Base-by-base conservation (phyloP, 1,284 basidiomycete genomes). In the Rhodotorula sp. region DNA sequence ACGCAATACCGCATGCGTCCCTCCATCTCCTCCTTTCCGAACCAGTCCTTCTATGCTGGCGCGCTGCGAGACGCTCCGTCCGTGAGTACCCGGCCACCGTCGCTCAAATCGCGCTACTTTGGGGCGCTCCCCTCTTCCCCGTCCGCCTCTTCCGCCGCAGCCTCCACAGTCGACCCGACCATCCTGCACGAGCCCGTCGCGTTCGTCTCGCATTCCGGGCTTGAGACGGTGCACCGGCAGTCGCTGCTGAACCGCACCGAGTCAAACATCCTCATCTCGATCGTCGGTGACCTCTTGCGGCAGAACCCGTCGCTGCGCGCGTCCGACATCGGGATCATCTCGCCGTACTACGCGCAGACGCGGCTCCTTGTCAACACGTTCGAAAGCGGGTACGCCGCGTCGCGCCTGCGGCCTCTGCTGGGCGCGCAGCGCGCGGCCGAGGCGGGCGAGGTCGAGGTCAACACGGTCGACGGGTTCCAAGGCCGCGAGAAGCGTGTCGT, bases 1-100 rank as follows among this genome's bases (percentile, higher is more conserved):
- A 87, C 88, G 36, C 94, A 97, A 81, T 96, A 97, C 80, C 89
- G 94, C 56, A 97, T 97, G 95, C 93, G 96, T 79, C 95, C 94
- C 8, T 83, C 84, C 51, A 92, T 97, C 74, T 91, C 93, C 6
- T 85, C 85, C 32, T 97, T 97, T 82, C 91, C 94, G 17, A 90
- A 90, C 60, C 80, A 83, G 58, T 89, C 91, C 68, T 97, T 97
- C 81, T 97, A 97, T 83, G 84, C 88, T 3, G 73, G 72, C 9
- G 66, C 69, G 7, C 65, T 77, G 13, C 51, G 61, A 0, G 73
- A 65, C 76, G 79, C 84, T 32, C 88, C 90, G 2, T 89, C 90
- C 0, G 82, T 81, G 37, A 89, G 88, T 6, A 83, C 83, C 37
- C 87, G 88, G 76, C 80, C 90, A 21, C 78, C 72, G 50, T 64